Conservation (phyloP, 176 grass and related monocot genomes). For the barley (Hordeum vulgare) region DNA sequence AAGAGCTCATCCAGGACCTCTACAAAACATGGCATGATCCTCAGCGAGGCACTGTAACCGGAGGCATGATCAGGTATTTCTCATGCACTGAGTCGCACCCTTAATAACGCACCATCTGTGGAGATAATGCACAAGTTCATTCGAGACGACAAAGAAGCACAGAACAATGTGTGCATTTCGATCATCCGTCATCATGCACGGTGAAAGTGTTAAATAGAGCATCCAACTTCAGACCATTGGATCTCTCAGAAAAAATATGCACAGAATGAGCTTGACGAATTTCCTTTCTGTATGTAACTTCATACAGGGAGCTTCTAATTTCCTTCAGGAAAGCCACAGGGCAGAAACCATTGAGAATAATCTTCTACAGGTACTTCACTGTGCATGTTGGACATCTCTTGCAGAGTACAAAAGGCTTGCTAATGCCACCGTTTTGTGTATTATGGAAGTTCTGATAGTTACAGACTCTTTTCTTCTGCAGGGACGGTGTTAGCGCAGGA, state of each 20-base stretch:
- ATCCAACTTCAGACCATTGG: background rate
- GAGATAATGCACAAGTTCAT: background rate
- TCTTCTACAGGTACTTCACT: conserved; percentile 55
- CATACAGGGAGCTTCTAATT: conserved; percentile 58
- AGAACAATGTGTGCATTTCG: background rate
- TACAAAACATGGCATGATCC: conserved; percentile 82
- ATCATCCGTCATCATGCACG: background rate
- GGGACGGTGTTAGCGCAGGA: conserved; percentile 69
- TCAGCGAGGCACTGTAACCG: conserved; percentile 58
- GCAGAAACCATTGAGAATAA: conserved; percentile 70
- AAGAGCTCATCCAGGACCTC: conserved; percentile 72
- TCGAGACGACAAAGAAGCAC: background rate
- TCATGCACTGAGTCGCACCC: background rate
- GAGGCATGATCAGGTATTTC: conserved; percentile 75
- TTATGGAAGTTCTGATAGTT: background rate
- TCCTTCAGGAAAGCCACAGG: conserved; percentile 71
- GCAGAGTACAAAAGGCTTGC: background rate
- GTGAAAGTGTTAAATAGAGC: background rate
- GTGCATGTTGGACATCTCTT: background rate
- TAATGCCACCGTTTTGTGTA: background rate
- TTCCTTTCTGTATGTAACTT: background rate
- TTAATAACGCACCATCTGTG: background rate
- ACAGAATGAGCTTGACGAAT: background rate
- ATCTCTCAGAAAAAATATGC: background rate
- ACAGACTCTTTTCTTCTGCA: background rate